Base-by-base conservation (phyloP, 495 filamentous ascomycete genomes). In the Penicillium coffeae region DNA sequence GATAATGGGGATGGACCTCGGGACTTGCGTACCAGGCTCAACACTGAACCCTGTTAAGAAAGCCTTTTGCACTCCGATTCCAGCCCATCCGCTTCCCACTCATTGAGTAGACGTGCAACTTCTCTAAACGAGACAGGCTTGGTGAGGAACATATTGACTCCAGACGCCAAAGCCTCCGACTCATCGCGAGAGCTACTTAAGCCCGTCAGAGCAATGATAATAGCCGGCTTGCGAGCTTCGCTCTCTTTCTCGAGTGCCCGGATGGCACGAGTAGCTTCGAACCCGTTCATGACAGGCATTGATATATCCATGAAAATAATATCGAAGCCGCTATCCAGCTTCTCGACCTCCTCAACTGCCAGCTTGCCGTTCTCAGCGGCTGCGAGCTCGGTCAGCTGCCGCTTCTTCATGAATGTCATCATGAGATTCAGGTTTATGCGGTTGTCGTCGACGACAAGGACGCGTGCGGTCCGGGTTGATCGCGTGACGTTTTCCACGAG, bases 261-360 rank as follows among this genome's bases (percentile, higher is more conserved):
- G 46, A 89, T 88, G 8, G 77, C 74, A 3, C 80, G 76, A 9
- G 86, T 87, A 8, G 85, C 79, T 59, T 86, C 85, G n/a, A 88
- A 78, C 7, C 86, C 86, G 46, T 87, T 82, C 74, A 89, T 85
- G 0, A 89, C 68, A 0, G 87, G 87, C 87, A 91, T 90, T 14
- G 81, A 82, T 42, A 89, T 83, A 44, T 88, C 83, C 78, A 81
- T 81, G 63, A 82, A 78, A 36, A 82, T 74, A 21, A 81, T 72
- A 48, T 81, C 77, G 47, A 75, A 79, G 19, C 70, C 73, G 40
- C 59, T 47, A n/a, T 45, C 46, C 27, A 66, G 39, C 22, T 50
- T 52, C 47, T 79, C 76, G 2, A 68, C 77, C 0, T 70, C 70
- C 12, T 80, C 66, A 3, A 82, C 71, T 1, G 79, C 78, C 12